These are phyloP conservation scores for Lolium perenne DNA, from an alignment of 176 grass and related monocot species.

Conservation along the genomic window DNA sequence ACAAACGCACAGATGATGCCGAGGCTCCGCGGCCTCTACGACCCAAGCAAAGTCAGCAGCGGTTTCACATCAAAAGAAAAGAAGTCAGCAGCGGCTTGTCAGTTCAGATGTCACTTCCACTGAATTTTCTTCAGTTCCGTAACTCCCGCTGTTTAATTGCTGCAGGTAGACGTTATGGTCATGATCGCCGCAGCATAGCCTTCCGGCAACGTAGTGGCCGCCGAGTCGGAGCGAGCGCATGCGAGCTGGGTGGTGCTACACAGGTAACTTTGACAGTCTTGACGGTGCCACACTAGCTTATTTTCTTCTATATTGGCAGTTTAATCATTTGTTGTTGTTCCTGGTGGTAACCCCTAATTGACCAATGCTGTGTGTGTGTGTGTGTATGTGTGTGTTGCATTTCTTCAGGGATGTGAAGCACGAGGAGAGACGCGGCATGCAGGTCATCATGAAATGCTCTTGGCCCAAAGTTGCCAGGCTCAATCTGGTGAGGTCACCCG, in stretches of 20 bases:
- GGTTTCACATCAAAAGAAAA: no score
- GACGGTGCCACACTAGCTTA: background rate
- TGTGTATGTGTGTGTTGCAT: background rate
- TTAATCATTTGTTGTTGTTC: background rate
- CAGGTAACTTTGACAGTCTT: conserved; percentile 39
- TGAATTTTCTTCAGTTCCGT: background rate
- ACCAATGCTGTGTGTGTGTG: background rate
- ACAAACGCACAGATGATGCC: no score
- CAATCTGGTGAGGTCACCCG: conserved; percentile 59
- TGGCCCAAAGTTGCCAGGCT: conserved; percentile 81
- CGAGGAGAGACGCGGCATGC: conserved; percentile 76
- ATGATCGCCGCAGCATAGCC: conserved; percentile 62
- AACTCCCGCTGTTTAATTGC: background rate
- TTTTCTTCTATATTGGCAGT: background rate
- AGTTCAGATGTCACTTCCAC: background rate
- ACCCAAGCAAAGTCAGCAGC: no score
- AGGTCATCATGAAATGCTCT: conserved; percentile 73
- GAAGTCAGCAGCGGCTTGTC: no score
- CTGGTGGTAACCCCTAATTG: no score
- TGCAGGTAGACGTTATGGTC: conserved; percentile 76
- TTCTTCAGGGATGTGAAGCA: conserved; percentile 73
- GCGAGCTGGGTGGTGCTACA: conserved; percentile 93
- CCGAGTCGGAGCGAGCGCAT: conserved; percentile 66
- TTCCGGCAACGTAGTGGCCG: conserved; percentile 66
- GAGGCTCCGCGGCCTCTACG: no score